Evolutionary conservation across 345 rosid species (phyloP).

Genomic region (Dimocarpus longan): DNA sequence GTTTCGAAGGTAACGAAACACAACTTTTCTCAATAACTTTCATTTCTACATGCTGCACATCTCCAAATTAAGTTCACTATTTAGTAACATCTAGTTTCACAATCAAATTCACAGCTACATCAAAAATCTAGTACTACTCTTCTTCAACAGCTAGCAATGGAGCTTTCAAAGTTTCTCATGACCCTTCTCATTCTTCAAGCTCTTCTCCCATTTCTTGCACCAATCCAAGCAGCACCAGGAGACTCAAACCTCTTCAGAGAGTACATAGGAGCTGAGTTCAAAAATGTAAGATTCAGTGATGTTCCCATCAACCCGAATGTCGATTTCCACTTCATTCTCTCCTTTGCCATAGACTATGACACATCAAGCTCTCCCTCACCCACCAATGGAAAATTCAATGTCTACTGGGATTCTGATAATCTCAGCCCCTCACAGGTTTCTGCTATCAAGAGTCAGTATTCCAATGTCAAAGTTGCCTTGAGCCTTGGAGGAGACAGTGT

Average conservation of each 20-base stretch:
- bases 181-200: slow-evolving; percentile 12
- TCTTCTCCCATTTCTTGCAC: background rate
- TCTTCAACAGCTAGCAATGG: slow-evolving; percentile 8
- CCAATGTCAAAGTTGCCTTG: slow-evolving; percentile 37
- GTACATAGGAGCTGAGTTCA: slow-evolving; percentile 41
- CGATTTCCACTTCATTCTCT: slow-evolving; percentile 40
- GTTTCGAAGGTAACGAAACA: background rate
- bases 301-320: slow-evolving; percentile 31
- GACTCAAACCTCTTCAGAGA: slow-evolving; percentile 29
- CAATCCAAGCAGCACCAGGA: slow-evolving; percentile 11
- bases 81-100: background rate
- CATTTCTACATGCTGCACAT: too few relatives aligned
- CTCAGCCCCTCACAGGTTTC: slow-evolving; percentile 33
- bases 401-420: slow-evolving; percentile 42
- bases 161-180: slow-evolving; percentile 3
- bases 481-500: slow-evolving; percentile 39
- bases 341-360: slow-evolving; percentile 43
- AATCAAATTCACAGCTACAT: background rate
- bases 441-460: slow-evolving; percentile 27
- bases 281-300: slow-evolving; percentile 31
- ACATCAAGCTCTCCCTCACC: slow-evolving; percentile 30
- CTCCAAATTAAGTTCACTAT: background rate
- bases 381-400: slow-evolving; percentile 38
- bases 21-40: background rate
- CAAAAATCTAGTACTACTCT: background rate